These are phyloP conservation scores for Russula sp. DNA, from an alignment of 768 basidiomycete genomes.

Conservation along the genomic window DNA sequence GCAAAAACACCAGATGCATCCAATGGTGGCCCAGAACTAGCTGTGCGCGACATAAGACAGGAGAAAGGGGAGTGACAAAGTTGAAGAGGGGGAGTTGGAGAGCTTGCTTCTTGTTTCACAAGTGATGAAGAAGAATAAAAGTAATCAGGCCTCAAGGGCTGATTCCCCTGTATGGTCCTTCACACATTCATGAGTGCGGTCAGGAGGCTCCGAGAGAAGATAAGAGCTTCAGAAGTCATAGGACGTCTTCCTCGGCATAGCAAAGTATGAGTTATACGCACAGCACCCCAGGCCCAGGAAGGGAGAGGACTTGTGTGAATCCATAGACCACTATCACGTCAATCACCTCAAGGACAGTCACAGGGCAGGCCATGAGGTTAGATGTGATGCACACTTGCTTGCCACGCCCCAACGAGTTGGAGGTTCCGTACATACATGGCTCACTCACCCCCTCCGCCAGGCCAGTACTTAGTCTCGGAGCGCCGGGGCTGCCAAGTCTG, in stretches of 20 bases:
- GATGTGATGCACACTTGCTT: too few species aligned
- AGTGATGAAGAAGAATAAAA: background rate
- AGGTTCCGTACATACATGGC: too few species aligned
- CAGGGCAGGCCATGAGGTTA: background rate
- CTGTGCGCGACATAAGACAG: background rate
- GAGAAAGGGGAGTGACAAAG: background rate
- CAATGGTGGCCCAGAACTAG: background rate
- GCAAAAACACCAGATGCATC: constrained; percentile 9
- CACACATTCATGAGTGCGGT: background rate
- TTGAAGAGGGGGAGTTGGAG: background rate
- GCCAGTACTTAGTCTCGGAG: background rate
- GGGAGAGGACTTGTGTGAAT: too few species aligned
- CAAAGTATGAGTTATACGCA: background rate
- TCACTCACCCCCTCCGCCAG: background rate
- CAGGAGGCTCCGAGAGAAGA: background rate
- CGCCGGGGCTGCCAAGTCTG: background rate
- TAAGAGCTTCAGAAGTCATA: background rate
- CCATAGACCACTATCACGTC: background rate
- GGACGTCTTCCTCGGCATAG: background rate
- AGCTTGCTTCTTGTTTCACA: background rate
- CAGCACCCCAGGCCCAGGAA: background rate
- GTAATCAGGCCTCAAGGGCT: background rate
- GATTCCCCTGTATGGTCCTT: background rate
- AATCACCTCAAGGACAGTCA: background rate
- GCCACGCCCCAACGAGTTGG: background rate